Evolutionary conservation across 2,329 filamentous ascomycete species (phyloP), one percentile per base, ranked within the genome.

Genomic region (Orbilia ellipsospora): DNA sequence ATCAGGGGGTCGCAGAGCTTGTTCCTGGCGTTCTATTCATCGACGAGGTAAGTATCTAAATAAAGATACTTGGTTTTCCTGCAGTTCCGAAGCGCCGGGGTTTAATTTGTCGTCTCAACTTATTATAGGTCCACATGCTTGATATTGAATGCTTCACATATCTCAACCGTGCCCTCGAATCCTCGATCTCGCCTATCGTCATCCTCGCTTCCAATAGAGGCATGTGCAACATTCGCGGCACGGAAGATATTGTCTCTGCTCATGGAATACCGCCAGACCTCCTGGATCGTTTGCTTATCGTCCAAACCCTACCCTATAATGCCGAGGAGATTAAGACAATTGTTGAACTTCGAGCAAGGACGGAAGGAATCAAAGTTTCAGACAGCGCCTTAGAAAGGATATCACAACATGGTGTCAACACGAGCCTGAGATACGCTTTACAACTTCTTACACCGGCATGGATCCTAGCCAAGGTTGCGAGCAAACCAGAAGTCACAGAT

Each of bases 111-210:
- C 23, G 42, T 50, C 23, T 79, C 79, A 52, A 59, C 10, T 72
- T 63, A 79, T 72, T 78, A 66, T 80, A 96, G 93, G 94, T 96
- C 75, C 94, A 99, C 85, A 99, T 99, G 95, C 93, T 99, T 80
- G 95, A 99, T 83, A 91, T 99, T 79, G 95, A 99, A 85, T 96
- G 94, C 86, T 99, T 98, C 85, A 98, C 95, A 79, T 99, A 97
- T 84, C 90, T 99, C 81, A 98, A 98, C 86, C 92, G 94, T 81
- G 95, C 95, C n/a, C 88, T 99, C 79, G 95, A 99, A 86, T 94
- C 92, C 67, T 88, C 90, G 78, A 96, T 99, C 81, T 94, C 94
- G 1, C 95, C 95, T 70, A 97, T 99, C 81, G 95, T 99, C 77
- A 95, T 99, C 79, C 90, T 99, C 76, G 95, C 95, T 73, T 98